These are phyloP conservation scores for Backusella psychrophila DNA, from an alignment of 192 early-diverging fungal genomes.

Conservation along the genomic window DNA sequence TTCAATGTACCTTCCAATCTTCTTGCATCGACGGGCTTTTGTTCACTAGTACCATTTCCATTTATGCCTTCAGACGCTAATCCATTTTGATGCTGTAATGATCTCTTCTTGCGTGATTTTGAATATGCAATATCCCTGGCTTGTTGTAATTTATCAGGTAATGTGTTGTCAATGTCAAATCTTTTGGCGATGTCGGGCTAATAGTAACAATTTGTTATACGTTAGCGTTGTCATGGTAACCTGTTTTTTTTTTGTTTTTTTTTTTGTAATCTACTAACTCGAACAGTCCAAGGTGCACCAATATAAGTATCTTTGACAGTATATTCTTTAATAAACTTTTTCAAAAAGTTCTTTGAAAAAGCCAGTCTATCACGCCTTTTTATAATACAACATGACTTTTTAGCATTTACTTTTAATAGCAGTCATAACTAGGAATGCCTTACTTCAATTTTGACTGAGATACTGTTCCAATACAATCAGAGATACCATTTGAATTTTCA, in stretches of 20 bases:
- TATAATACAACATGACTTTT: not conserved
- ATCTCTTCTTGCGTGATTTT: conserved; percentile 21
- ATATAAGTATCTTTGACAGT: conserved; percentile 63
- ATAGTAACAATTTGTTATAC: not conserved
- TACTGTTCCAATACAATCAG: conserved; percentile 44
- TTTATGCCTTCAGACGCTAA: not conserved
- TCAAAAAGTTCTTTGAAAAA: conserved; percentile 70
- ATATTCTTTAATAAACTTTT: conserved; percentile 68
- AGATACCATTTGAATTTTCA: conserved; percentile 47
- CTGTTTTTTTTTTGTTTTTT: not conserved
- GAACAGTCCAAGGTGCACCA: conserved; percentile 72
- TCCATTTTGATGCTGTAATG: not conserved
- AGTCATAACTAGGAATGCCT: not conserved
- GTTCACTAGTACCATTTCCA: not conserved
- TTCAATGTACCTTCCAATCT: conserved; percentile 40
- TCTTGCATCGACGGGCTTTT: conserved; percentile 32
- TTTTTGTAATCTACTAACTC: conserved; percentile 37
- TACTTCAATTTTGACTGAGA: conserved; percentile 39
- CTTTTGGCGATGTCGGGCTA: conserved; percentile 40
- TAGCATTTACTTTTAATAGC: too few species aligned
- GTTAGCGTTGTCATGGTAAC: not conserved
- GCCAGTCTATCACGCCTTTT: conserved; percentile 57
- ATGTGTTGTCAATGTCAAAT: conserved; percentile 40
- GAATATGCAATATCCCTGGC: conserved; percentile 19
- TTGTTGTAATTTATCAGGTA: conserved; percentile 9